A percentile compares a stretch with the other conserved stretches of the same genome.
phyloP scores from a whole-genome alignment of 1,284 basidiomycete genomes.

The Malassezia japonica region DNA sequence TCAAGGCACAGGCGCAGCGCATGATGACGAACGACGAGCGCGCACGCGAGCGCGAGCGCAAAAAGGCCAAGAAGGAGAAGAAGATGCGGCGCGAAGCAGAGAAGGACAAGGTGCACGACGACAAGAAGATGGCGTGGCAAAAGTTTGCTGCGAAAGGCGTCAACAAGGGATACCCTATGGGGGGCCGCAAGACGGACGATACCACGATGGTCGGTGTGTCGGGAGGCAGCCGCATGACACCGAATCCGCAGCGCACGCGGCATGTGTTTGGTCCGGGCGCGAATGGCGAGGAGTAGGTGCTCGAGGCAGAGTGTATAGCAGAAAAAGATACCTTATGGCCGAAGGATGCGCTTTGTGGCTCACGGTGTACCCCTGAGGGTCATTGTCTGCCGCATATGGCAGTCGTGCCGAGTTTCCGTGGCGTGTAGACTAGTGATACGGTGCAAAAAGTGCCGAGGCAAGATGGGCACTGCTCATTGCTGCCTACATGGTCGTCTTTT shows the following conservation, averaged over 20 bases:
- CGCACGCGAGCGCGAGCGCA: conserved; percentile 60
- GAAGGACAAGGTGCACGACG: conserved; percentile 78
- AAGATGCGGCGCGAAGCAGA: conserved; percentile 74
- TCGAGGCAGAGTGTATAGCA: too few species aligned
- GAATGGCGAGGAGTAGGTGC: too few species aligned
- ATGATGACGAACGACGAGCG: conserved; percentile 42
- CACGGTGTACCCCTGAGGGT: too few species aligned
- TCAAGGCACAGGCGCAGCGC: conserved; percentile 56
- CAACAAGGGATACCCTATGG: conserved; percentile 61
- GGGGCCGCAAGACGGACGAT: conserved; percentile 63
- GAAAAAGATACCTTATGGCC: too few species aligned
- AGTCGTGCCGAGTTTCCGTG: too few species aligned
- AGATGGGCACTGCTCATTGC: too few species aligned
- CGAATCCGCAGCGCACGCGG: conserved; percentile 3
- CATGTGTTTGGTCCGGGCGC: too few species aligned
- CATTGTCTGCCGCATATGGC: too few species aligned
- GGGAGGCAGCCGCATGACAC: conserved; percentile 12
- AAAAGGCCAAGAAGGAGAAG: conserved; percentile 94
- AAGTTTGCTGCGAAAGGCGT: conserved; percentile 71
- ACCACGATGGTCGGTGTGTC: conserved; percentile 51
- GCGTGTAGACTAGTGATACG: too few species aligned
- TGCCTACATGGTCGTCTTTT: too few species aligned
- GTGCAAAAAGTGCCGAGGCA: too few species aligned
- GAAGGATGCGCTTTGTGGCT: too few species aligned
- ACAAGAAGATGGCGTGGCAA: conserved; percentile 87